These are phyloP conservation scores for Cryptococcus sp. DNA, from an alignment of 1,284 basidiomycete genomes.

Conservation along the genomic window DNA sequence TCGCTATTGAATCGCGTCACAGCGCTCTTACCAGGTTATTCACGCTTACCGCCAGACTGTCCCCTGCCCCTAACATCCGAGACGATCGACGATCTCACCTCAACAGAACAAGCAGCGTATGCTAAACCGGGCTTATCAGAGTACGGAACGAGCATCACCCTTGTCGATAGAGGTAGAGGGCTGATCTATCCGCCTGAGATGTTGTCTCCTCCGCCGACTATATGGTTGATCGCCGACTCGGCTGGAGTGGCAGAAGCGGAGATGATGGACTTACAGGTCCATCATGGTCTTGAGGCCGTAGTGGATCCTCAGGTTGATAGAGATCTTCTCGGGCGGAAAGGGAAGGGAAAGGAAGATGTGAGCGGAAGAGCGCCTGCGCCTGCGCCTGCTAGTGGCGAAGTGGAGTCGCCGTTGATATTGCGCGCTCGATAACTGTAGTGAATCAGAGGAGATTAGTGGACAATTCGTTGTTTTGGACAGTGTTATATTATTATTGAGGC, in stretches of 20 bases:
- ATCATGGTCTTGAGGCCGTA: conserved; percentile 32
- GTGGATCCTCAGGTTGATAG: conserved; percentile 22
- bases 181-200: conserved; percentile 79
- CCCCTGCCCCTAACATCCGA: conserved; percentile 60
- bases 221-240: conserved; percentile 76
- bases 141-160: conserved; percentile 1
- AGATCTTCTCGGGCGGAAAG: background rate
- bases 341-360: conserved; percentile 1
- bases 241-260: conserved; percentile 61
- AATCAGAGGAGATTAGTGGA: background rate
- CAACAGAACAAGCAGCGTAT: conserved; percentile 63
- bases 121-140: conserved; percentile 16
- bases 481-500: no score
- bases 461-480: background rate
- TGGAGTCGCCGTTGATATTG: conserved; percentile 5
- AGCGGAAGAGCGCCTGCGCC: background rate
- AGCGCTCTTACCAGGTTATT: conserved; percentile 24
- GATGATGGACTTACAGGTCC: conserved; percentile 29
- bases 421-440: background rate
- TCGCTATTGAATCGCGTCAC: conserved; percentile 22
- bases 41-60: conserved; percentile 23
- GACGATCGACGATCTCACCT: conserved; percentile 71
- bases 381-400: background rate
- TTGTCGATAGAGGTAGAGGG: conserved; percentile 53
- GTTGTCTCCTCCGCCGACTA: conserved; percentile 69